Evolutionary conservation across 495 filamentous ascomycete genomes (phyloP).

Genomic region (Penicilliopsis zonata): DNA sequence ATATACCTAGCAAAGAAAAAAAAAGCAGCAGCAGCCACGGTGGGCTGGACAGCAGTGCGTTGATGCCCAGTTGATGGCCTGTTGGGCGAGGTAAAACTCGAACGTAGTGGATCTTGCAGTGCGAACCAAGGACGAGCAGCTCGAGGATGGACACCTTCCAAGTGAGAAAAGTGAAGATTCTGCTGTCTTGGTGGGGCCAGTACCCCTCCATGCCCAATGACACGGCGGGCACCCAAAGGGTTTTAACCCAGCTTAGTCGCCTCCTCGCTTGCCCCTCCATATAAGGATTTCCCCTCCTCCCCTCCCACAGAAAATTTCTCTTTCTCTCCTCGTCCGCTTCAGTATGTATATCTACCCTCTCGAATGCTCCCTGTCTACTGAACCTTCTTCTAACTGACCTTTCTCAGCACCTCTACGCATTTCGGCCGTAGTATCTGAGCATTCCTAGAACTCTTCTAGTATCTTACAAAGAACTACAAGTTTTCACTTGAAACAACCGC

Average conservation of each 20-base stretch:
- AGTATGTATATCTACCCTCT: constrained; percentile 35
- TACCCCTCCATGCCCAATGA: constrained; percentile 21
- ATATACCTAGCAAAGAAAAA: constrained; percentile 13
- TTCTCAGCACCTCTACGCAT: constrained; percentile 41
- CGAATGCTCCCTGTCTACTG: constrained; percentile 9
- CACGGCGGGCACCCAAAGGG: constrained; percentile 16
- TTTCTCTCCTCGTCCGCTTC: constrained; percentile 34
- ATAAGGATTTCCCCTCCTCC: constrained; percentile 38
- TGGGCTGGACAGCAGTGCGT: constrained; percentile 17
- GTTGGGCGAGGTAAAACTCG: constrained; percentile 18
- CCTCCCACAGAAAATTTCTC: constrained; percentile 30
- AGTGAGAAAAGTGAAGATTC: constrained; percentile 18
- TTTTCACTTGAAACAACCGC: constrained; percentile 23
- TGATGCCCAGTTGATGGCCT: constrained; percentile 27
- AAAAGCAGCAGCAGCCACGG: constrained; percentile 6
- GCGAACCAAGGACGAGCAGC: constrained; percentile 23
- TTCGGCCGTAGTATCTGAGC: constrained; percentile 41
- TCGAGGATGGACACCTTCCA: constrained; percentile 3
- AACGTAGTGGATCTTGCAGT: constrained; percentile 10
- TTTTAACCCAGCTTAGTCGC: constrained; percentile 31
- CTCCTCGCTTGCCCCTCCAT: constrained; percentile 41
- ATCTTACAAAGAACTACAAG: constrained; percentile 35
- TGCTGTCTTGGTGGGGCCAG: constrained; percentile 19
- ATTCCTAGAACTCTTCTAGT: constrained; percentile 28
- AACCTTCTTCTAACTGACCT: constrained; percentile 21